Conservation (phyloP, 2,329 filamentous ascomycete genomes). For the Arthrobotrys iridis region DNA sequence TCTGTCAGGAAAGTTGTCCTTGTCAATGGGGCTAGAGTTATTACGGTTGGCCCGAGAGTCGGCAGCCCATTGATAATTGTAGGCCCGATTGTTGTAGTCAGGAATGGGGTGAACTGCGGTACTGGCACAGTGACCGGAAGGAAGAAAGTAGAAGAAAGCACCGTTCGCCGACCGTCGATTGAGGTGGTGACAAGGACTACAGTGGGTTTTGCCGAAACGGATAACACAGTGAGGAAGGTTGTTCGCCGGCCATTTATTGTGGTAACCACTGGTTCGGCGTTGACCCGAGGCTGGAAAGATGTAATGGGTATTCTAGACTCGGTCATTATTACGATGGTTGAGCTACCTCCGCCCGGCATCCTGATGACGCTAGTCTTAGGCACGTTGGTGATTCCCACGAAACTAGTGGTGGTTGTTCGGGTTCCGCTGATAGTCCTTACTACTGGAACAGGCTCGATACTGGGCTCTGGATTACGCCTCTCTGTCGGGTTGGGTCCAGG, state of each 20-base stretch:
- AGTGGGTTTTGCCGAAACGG: conserved; percentile 11
- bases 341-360: conserved; percentile 6
- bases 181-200: conserved; percentile 33
- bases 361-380: conserved; percentile 30
- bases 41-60: conserved; percentile 29
- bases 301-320: conserved; percentile 38
- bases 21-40: conserved; percentile 30
- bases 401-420: conserved; percentile 24
- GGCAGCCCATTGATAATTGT: conserved; percentile 49
- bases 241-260: conserved; percentile 31
- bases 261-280: conserved; percentile 31
- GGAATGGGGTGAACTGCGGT: conserved; percentile 43
- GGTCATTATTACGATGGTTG: conserved; percentile 13
- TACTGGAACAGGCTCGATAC: conserved; percentile 16
- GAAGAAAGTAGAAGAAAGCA: conserved; percentile 40
- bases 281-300: conserved; percentile 22
- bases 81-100: conserved; percentile 38
- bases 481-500: conserved; percentile 16
- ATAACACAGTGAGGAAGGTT: conserved; percentile 26
- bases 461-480: neutral
- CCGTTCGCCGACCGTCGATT: conserved; percentile 29
- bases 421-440: conserved; percentile 22
- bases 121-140: conserved; percentile 15
- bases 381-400: conserved; percentile 35
- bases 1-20: conserved; percentile 39